A percentile compares a stretch with the other conserved stretches of the same genome.
These are phyloP conservation scores for Sabuloglossum arenarium DNA, from an alignment of 495 filamentous ascomycete genomes.

Conservation along the genomic window DNA sequence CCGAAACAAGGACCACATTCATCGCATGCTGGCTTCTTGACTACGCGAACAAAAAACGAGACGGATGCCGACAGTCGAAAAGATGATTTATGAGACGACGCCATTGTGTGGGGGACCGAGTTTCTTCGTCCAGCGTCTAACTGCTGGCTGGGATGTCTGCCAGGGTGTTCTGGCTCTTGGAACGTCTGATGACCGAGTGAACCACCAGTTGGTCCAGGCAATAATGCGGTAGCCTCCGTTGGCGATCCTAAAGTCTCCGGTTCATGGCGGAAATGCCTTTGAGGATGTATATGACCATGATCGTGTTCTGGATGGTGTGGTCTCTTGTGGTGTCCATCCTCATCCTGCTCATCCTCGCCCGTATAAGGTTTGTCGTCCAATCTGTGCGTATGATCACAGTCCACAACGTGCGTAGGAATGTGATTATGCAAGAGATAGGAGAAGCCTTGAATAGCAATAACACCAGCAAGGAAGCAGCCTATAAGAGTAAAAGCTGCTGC, in stretches of 20 bases:
- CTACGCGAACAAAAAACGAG: slow-evolving; percentile 42
- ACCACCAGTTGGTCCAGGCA: background rate
- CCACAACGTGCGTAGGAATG: slow-evolving; percentile 84
- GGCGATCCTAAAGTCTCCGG: background rate
- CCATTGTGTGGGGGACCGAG: background rate
- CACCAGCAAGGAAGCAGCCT: slow-evolving; percentile 58
- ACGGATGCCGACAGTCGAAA: slow-evolving; percentile 14
- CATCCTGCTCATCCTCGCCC: slow-evolving; percentile 5
- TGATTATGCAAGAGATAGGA: slow-evolving; percentile 62
- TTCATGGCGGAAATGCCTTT: background rate
- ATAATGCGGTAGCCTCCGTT: background rate
- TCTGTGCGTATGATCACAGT: slow-evolving; percentile 70
- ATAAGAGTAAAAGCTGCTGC: slow-evolving; percentile 52
- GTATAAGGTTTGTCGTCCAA: slow-evolving; percentile 21
- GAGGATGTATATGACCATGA: slow-evolving; percentile 5
- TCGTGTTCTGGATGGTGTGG: background rate
- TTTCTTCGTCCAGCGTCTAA: background rate
- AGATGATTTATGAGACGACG: background rate
- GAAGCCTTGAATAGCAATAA: slow-evolving; percentile 61
- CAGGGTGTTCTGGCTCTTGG: background rate
- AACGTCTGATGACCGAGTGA: background rate
- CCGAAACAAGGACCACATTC: slow-evolving; percentile 61
- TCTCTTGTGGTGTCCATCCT: background rate
- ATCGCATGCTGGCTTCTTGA: slow-evolving; percentile 49
- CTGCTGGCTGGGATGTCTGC: background rate